These are phyloP conservation scores for Lepidium didymum DNA, from an alignment of 345 rosid species.

Conservation along the genomic window DNA sequence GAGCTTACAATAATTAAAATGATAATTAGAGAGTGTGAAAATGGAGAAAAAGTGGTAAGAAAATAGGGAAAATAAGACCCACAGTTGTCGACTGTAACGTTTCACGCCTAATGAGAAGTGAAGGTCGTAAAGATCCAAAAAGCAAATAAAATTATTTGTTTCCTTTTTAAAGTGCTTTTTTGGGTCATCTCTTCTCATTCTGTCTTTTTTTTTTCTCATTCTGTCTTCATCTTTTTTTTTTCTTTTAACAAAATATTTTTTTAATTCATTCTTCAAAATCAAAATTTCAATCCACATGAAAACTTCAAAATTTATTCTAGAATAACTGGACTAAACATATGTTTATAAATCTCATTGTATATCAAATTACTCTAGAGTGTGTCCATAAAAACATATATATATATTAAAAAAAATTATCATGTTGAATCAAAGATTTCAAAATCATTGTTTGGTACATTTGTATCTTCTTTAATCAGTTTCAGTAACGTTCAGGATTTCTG, in stretches of 20 bases:
- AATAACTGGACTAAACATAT: constrained; percentile 42
- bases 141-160: constrained; percentile 40
- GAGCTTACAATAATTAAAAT: too few species aligned
- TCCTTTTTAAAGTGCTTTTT: constrained; percentile 41
- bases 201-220: constrained; percentile 25
- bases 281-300: constrained; percentile 16
- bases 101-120: constrained; percentile 69
- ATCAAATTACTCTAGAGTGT: too few species aligned
- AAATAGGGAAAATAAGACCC: constrained; percentile 24
- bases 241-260: constrained; percentile 25
- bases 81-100: constrained; percentile 27
- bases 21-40: constrained; percentile 9
- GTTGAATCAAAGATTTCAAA: background rate
- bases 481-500: background rate
- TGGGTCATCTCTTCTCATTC: constrained; percentile 50
- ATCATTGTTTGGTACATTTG: constrained; percentile 7
- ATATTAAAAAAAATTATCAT: too few species aligned
- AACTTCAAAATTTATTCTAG: constrained; percentile 24
- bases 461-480: background rate
- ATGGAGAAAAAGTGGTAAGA: background rate
- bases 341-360: too few species aligned
- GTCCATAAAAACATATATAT: too few species aligned
- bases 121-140: constrained; percentile 53
- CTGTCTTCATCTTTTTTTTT: too few species aligned
- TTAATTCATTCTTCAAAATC: constrained; percentile 40